Evolutionary conservation across 352 stramenopile species (phyloP), one percentile per base, ranked within the genome.

Genomic region (Globisporangium irregulare): DNA sequence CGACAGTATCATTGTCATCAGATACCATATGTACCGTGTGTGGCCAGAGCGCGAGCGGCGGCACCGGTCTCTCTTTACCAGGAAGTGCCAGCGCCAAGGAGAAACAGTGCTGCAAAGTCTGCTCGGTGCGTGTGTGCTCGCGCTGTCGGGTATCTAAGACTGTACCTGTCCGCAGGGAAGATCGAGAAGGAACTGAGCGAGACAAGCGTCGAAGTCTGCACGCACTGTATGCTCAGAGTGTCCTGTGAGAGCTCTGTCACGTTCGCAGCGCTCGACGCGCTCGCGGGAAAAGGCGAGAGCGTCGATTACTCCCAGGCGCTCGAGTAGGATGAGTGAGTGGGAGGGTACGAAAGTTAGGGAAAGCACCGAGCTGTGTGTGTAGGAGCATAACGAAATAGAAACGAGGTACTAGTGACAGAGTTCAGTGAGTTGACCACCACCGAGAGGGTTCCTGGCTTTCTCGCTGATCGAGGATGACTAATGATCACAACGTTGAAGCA

Each of bases 161-260:
- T 4, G 32, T 57, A 80, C 59, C 62, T 70, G 22, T 64, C 64
- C 14, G 18, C 74, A 15, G 4, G 15, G 61, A 57, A 64, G 1
- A 62, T 67, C 64, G 62, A 73, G 34, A 77, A 64, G 51, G 71
- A 62, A 5, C 63, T 81, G n/a, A 67, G 29, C 3, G 36, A 54
- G 48, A 15, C 12, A 15, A 48, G 59, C 29, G 67, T 72, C 9
- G 72, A 66, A 4, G 66, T 77, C 36, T 84, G 77, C 56, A 56
- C 69, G 18, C 66, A 67, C 51, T 82, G 74, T 46, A 50, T 82
- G 63, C 55, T 54, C 67, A 67, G 57, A 67, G 57, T 38, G 7
- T 27, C 43, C 4, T 36, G 15, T 8, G 61, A 27, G 14, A 25
- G 24, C 9, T 59, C 43, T 4, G 12, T 66, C 2, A 62, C 66